These are phyloP conservation scores for Fusarium sp. DNA, from an alignment of 2,329 filamentous ascomycete genomes.

Conservation along the genomic window DNA sequence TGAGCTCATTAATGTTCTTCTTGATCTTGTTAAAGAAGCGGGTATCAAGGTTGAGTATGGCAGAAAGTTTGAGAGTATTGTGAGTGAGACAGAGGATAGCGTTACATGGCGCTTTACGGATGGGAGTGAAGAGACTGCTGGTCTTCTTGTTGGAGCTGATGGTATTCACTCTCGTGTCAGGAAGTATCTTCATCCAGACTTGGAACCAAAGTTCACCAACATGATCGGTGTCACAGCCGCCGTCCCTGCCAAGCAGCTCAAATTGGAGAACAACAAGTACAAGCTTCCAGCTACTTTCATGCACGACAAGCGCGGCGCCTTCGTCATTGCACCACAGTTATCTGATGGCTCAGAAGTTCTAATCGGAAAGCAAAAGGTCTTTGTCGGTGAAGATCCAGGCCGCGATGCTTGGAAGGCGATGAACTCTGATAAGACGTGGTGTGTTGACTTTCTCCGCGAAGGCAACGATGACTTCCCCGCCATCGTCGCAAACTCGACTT, in stretches of 20 bases:
- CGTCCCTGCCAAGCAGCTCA: constrained; percentile 49
- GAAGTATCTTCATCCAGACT: constrained; percentile 58
- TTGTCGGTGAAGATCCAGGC: constrained; percentile 46
- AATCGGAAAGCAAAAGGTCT: constrained; percentile 55
- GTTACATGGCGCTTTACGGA: constrained; percentile 60
- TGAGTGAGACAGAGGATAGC: constrained; percentile 49
- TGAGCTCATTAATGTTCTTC: constrained; percentile 60
- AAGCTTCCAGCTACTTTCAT: constrained; percentile 55
- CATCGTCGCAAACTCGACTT: constrained; percentile 48
- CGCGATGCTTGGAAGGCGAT: constrained; percentile 55
- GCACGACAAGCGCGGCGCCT: constrained; percentile 54
- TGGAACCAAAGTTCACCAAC: constrained; percentile 60
- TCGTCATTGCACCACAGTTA: constrained; percentile 60
- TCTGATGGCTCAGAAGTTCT: constrained; percentile 59
- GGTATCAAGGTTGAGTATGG: constrained; percentile 56
- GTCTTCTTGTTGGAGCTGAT: constrained; percentile 64
- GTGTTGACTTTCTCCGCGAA: constrained; percentile 46
- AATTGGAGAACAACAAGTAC: constrained; percentile 46
- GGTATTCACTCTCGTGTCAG: constrained; percentile 68
- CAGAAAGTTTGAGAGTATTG: constrained; percentile 57
- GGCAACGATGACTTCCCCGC: constrained; percentile 50
- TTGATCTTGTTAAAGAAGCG: constrained; percentile 50
- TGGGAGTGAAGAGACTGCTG: constrained; percentile 50
- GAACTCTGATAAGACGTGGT: constrained; percentile 49
- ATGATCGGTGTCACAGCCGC: constrained; percentile 52